A percentile compares a stretch with the other conserved stretches of the same genome.
These are phyloP conservation scores for Globisporangium nagaii DNA, from an alignment of 352 stramenopile genomes.

Conservation along the genomic window DNA sequence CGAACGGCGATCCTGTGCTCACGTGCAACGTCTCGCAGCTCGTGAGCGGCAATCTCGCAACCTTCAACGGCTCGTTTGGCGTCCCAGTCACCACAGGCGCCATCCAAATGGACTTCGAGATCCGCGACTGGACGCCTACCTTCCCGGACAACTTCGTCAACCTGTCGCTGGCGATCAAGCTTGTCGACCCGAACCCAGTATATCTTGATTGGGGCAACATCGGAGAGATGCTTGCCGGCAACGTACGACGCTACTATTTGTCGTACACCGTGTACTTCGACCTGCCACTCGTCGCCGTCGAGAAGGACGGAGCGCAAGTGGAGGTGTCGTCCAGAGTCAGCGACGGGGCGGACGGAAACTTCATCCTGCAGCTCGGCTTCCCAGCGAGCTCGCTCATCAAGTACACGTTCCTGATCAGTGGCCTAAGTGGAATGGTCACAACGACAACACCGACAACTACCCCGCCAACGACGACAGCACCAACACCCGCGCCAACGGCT, in stretches of 20 bases:
- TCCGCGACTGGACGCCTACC: neutral
- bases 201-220: neutral
- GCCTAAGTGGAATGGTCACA: no score
- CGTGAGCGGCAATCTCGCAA: neutral
- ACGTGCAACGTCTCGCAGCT: neutral
- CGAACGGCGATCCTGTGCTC: neutral
- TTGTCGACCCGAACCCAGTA: neutral
- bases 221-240: no score
- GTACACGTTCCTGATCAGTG: no score
- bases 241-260: neutral
- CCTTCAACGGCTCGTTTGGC: neutral
- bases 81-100: no score
- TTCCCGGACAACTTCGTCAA: neutral
- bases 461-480: no score
- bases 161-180: neutral
- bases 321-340: neutral
- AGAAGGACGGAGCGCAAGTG: neutral
- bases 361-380: no score
- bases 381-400: neutral
- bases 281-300: neutral
- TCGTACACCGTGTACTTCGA: neutral
- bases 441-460: no score
- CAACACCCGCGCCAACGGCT: no score
- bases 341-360: neutral
- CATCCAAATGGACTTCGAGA: neutral